Base-by-base conservation (phyloP, 305 asterid genomes). In the Caryopteris hybrid region DNA sequence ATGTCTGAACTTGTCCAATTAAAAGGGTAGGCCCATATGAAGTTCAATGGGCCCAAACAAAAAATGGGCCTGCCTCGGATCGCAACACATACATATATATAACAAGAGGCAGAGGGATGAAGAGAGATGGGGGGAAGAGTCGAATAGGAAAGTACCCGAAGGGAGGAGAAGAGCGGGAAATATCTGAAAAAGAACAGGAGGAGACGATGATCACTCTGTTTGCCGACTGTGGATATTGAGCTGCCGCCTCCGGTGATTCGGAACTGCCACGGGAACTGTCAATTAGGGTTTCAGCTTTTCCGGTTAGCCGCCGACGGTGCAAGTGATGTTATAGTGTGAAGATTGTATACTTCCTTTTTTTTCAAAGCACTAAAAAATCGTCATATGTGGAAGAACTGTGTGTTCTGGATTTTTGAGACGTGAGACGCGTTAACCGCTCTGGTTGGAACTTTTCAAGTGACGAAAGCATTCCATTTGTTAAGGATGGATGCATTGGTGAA, bases 401-500 rank as follows among this genome's bases (percentile, higher is more conserved):
- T n/a, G 5, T 8, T 16, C 8, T 18, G 51, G 47, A 50, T 31
- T 58, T 22, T 13, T 53, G 17, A 31, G 42, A 22, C 52, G 16
- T 65, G 57, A 34, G 16, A 13, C n/a, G n/a, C n/a, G n/a, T n/a
- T 53, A 13, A 17, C 43, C 29, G 54, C 63, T 14, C 21, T 12
- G 56, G 52, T 42, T 50, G 68, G 60, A 41, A 22, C 25, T 57
- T 74, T n/a, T n/a, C 33, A 39, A 50, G 73, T 41, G 43, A n/a
- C 21, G 34, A 55, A 36, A 52, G 5, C 25, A 1, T 23, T 58
- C 22, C 13, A 23, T 64, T 56, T 36, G 51, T 72, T 60, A 57
- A 79, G 77, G 79, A 92, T 90, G 98, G 95, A 84, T 0, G 95
- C 83, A 48, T 69, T 90, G 85, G 72, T 80, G 80, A 79, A 77